Base-by-base conservation (phyloP, 306 rosid genomes). In the Rubus parviflorus region DNA sequence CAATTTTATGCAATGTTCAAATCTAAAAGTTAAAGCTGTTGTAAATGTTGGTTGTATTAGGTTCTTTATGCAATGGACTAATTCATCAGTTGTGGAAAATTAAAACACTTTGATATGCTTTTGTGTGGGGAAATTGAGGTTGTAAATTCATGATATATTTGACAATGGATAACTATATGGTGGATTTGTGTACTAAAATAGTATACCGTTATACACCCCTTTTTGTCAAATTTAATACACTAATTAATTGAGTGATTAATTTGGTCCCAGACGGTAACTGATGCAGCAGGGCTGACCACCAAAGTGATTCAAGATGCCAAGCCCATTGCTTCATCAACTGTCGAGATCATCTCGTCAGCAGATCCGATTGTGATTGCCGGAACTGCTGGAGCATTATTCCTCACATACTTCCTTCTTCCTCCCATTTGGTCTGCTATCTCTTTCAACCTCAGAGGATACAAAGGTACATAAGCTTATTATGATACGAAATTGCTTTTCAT, bases 311-410 rank as follows among this genome's bases (percentile, higher is more conserved):
- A 92, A 88, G 98, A 51, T 47, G 96, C 90, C 68, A 89, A 85
- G 84, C 97, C 98, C 37, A 83, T 95, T 79, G 99, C 97, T 62
- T 88, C 92, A 0, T 81, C 98, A 78, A 86, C 99, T 11, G 60
- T 91, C 1, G 86, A 95, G 68, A 82, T 88, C 52, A 88, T 95
- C 81, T 75, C 88, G 22, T 78, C 99, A 16, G 84, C 99, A 8
- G 99, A 95, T 41, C 99, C 98, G 38, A 75, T 81, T 43, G 86
- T 89, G 54, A 84, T 95, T 63, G 97, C 83, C 1, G 96, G 89
- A 85, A 78, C 90, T 53, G 96, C 98, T 20, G 98, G 97, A 79
- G 96, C 81, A 65, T 77, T 92, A 62, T 84, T 83, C 77, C 63
- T 91, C 47, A 91, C 92, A 4, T 92, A 95, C 79, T 84, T 95